Evolutionary conservation across 2,329 filamentous ascomycete genomes (phyloP), one percentile per base, ranked within the genome.

Genomic region (Calonectria honghensis): DNA sequence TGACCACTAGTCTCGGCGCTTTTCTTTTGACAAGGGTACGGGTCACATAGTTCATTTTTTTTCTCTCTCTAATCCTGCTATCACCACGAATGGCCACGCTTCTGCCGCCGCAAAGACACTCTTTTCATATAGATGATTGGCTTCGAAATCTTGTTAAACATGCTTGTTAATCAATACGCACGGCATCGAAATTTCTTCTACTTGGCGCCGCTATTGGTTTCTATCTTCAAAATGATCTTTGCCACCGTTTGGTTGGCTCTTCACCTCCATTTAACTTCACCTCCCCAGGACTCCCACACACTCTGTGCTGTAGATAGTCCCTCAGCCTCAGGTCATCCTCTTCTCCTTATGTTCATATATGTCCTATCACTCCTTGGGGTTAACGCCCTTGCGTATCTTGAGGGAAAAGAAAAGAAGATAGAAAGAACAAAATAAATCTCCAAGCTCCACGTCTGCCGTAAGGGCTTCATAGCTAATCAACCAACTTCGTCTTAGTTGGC

Each of bases 401-500:
- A 67, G 52, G 39, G 68, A 70, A 70, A 61, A 70, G 61, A 52
- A 73, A 69, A 57, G 41, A 64, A 69, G 35, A 37, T 61, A 51
- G 31, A 50, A 70, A 64, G 50, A 64, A 70, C 48, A 57, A 57
- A 41, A 66, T 76, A 74, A 74, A 75, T 70, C 65, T 70, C 74
- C 69, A 74, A 75, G 73, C 69, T 71, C 70, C 65, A 73, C 63
- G 48, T 52, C 68, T 69, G 63, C 74, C 74, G 31, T 51, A 48
- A 68, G 51, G 63, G 61, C 50, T 54, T 76, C 41, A 63, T 72
- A 70, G 52, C 70, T 76, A 57, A 73, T 61, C 51, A 32, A 69
- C 72, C 68, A 51, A 66, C 73, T 73, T 69, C 59, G 74, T 70
- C 45, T 51, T 45, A 73, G 72, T 68, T 76, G 75, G 67, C 73